phyloP scores from a whole-genome alignment of 306 rosid species.

The Fragaria ananassa region DNA sequence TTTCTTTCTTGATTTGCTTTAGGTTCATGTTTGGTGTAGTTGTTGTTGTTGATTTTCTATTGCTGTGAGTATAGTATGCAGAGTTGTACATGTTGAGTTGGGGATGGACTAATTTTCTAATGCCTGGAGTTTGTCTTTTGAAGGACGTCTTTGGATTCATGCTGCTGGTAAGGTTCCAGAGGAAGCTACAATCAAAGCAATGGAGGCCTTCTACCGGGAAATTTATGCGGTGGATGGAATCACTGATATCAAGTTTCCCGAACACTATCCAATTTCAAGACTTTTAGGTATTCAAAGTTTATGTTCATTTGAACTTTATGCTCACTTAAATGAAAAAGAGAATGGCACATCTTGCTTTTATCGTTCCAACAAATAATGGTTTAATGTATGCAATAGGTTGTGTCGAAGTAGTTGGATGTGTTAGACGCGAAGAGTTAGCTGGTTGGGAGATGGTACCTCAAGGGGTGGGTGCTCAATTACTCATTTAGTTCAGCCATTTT shows the following conservation, averaged over 20 bases:
- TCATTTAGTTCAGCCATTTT: not conserved
- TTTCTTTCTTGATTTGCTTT: not conserved
- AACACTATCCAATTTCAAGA: slow-evolving; percentile 86
- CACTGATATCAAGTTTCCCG: slow-evolving; percentile 68
- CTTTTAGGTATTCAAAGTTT: slow-evolving; percentile 54
- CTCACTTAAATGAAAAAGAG: not conserved
- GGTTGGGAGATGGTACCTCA: slow-evolving; percentile 84
- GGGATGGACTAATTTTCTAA: slow-evolving; percentile 6
- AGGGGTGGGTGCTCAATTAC: slow-evolving; percentile 44
- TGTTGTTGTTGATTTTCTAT: not conserved
- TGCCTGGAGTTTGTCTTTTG: slow-evolving; percentile 16
- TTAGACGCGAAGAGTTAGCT: slow-evolving; percentile 65
- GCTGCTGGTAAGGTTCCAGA: slow-evolving; percentile 95
- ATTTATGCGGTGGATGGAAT: slow-evolving; percentile 76
- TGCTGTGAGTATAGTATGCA: not conserved
- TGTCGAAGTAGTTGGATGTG: slow-evolving; percentile 85
- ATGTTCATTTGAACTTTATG: not conserved
- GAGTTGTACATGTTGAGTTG: not conserved
- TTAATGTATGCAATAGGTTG: slow-evolving; percentile 45
- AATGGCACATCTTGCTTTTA: not conserved
- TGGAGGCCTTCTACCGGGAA: slow-evolving; percentile 83
- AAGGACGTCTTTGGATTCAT: slow-evolving; percentile 98
- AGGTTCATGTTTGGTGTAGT: not conserved
- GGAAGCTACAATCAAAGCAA: slow-evolving; percentile 81
- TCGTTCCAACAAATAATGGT: slow-evolving; percentile 14